Percentiles rank a stretch among this genome's conserved stretches.
Conservation (phyloP, 2,329 filamentous ascomycete genomes). For the Daldinia sp. region DNA sequence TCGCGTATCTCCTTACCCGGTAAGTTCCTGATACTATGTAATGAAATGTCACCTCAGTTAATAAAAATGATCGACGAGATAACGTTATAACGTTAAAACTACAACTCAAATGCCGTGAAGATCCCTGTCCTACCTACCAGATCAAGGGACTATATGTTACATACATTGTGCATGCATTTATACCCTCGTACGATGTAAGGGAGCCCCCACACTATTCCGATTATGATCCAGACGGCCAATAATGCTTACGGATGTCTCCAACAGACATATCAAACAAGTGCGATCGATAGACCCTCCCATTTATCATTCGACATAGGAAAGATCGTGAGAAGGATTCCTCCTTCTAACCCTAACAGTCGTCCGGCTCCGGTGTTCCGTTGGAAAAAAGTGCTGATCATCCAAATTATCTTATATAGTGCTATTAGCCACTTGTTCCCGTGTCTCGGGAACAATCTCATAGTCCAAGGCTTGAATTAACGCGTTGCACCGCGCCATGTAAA, state of each 20-base stretch:
- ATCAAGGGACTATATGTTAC: conserved; percentile 28
- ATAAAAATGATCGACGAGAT: conserved; percentile 32
- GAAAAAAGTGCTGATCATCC: conserved; percentile 5
- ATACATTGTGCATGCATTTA: conserved; percentile 37
- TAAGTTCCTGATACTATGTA: conserved; percentile 13
- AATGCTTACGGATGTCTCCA: conserved; percentile 7
- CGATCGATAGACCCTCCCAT: conserved; percentile 1
- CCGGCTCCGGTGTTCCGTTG: background rate
- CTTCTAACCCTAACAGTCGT: background rate
- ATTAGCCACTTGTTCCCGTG: conserved; percentile 10
- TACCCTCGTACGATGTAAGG: conserved; percentile 29
- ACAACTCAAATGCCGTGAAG: conserved; percentile 21
- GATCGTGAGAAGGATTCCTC: background rate
- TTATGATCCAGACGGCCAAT: conserved; percentile 19
- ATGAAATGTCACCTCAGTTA: conserved; percentile 25
- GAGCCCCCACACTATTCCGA: conserved; percentile 26
- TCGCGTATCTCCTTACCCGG: conserved; percentile 34
- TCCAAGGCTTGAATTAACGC: conserved; percentile 4
- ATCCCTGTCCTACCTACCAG: conserved; percentile 30
- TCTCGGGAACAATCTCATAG: background rate
- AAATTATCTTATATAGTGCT: conserved; percentile 23
- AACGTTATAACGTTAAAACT: conserved; percentile 39
- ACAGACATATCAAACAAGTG: background rate
- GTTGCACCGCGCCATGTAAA: conserved; percentile 10
- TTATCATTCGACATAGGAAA: conserved; percentile 5